Percentiles rank a stretch among this genome's conserved stretches.
Evolutionary conservation across 2,329 filamentous ascomycete genomes (phyloP).

Genomic region (Neofusicoccum laricinum): DNA sequence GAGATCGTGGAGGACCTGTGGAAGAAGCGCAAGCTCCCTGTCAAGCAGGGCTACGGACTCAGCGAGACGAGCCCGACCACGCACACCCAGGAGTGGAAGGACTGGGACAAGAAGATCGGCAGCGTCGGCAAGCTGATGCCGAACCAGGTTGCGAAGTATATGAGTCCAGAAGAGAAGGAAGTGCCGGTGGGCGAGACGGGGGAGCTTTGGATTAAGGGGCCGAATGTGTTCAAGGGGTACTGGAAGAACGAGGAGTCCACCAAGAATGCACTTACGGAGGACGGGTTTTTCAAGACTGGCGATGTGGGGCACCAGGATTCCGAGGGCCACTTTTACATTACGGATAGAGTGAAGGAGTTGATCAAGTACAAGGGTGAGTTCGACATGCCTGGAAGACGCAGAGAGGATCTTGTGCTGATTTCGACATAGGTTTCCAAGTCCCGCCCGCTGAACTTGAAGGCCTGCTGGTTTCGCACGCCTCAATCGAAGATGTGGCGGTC

Average conservation of each 20-base stretch:
- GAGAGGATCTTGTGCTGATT: background rate
- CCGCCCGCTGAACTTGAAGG: slow-evolving; percentile 49
- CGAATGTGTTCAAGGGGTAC: slow-evolving; percentile 78
- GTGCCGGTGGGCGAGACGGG: slow-evolving; percentile 59
- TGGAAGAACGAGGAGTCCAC: slow-evolving; percentile 71
- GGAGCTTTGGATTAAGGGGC: slow-evolving; percentile 68
- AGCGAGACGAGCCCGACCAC: slow-evolving; percentile 82
- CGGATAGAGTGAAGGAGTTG: slow-evolving; percentile 61
- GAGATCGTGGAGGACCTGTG: slow-evolving; percentile 78
- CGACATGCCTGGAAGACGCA: background rate
- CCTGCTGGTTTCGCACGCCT: slow-evolving; percentile 40
- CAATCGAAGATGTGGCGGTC: slow-evolving; percentile 45
- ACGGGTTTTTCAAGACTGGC: slow-evolving; percentile 88
- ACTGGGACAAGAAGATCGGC: slow-evolving; percentile 75
- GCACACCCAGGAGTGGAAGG: slow-evolving; percentile 68
- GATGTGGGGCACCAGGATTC: slow-evolving; percentile 78
- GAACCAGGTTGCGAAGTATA: slow-evolving; percentile 78
- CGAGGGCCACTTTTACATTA: slow-evolving; percentile 83
- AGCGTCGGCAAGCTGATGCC: slow-evolving; percentile 75
- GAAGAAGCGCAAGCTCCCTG: slow-evolving; percentile 68
- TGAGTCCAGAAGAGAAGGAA: slow-evolving; percentile 59
- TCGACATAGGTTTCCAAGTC: slow-evolving; percentile 42
- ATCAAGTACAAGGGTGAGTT: slow-evolving; percentile 39
- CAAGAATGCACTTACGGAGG: slow-evolving; percentile 65
- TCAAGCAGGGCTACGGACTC: slow-evolving; percentile 92